Evolutionary conservation across 257 asterid species (phyloP).

Genomic region (Eustoma russellianum): DNA sequence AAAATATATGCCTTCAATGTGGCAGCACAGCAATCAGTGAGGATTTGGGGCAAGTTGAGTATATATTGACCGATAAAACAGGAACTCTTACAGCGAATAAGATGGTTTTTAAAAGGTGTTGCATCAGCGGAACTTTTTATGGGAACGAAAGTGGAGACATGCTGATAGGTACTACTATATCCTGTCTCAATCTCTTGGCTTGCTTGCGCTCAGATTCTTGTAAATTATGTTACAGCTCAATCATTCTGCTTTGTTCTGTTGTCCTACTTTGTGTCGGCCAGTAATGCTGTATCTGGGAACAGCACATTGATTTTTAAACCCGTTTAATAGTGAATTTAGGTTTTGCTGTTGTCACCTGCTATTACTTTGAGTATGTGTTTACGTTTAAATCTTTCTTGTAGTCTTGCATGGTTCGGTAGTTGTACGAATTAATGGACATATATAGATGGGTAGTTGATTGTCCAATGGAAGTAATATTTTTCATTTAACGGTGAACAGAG

Average conservation of each 20-base stretch:
- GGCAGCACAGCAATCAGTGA: constrained; percentile 99
- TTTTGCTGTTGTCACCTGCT: no score
- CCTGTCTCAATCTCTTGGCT: constrained; percentile 1
- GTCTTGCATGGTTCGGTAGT: no score
- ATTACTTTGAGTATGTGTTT: no score
- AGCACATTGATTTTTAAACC: no score
- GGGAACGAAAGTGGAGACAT: constrained; percentile 89
- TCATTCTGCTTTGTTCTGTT: no score
- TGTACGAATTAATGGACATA: no score
- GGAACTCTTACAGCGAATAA: constrained; percentile 97
- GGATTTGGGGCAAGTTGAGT: constrained; percentile 99
- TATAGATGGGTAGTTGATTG: neutral
- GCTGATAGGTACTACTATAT: constrained; percentile 45
- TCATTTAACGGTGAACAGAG: constrained; percentile 35
- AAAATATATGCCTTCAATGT: constrained; percentile 26
- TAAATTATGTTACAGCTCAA: neutral
- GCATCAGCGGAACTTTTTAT: constrained; percentile 65
- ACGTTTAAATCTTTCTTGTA: no score
- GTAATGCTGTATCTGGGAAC: no score
- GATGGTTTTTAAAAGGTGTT: constrained; percentile 94
- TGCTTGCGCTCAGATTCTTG: neutral
- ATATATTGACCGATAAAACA: constrained; percentile 95
- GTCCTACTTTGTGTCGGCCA: no score
- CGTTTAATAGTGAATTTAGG: no score
- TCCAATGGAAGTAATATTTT: constrained; percentile 2